phyloP scores from a whole-genome alignment of 2,329 filamentous ascomycete species.

The Bipolaris sorokiniana region DNA sequence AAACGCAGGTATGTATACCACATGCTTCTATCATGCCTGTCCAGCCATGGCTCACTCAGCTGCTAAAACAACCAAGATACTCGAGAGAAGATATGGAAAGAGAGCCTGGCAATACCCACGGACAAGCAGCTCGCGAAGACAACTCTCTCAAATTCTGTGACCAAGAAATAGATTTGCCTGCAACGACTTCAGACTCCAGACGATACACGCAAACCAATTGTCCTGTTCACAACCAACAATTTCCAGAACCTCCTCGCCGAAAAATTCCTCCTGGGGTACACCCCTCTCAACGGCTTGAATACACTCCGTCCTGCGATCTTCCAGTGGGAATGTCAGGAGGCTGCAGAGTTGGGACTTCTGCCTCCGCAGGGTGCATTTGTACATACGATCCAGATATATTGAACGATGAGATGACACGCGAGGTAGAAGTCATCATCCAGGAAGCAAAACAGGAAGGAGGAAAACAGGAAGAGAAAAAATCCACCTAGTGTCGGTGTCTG shows the following conservation, averaged over 20 bases:
- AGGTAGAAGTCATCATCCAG: slow-evolving; percentile 5
- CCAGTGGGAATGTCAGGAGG: background rate
- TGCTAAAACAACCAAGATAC: background rate
- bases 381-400: background rate
- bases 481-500: background rate
- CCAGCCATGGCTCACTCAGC: background rate
- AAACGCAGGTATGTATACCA: background rate
- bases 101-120: background rate
- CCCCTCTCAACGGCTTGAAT: background rate
- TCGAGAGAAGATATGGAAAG: background rate
- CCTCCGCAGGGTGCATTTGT: slow-evolving; percentile 13
- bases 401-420: slow-evolving; percentile 3
- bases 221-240: background rate
- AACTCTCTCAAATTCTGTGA: slow-evolving; percentile 2
- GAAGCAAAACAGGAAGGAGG: background rate
- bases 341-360: slow-evolving; percentile 9
- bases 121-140: background rate
- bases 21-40: background rate
- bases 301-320: slow-evolving; percentile 1
- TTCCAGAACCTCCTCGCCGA: background rate
- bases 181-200: background rate
- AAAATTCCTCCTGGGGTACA: background rate
- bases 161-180: background rate
- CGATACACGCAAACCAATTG: background rate
- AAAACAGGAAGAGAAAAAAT: background rate